Evolutionary conservation across 768 basidiomycete species (phyloP).

Genomic region (Glaciozyma martinii): DNA sequence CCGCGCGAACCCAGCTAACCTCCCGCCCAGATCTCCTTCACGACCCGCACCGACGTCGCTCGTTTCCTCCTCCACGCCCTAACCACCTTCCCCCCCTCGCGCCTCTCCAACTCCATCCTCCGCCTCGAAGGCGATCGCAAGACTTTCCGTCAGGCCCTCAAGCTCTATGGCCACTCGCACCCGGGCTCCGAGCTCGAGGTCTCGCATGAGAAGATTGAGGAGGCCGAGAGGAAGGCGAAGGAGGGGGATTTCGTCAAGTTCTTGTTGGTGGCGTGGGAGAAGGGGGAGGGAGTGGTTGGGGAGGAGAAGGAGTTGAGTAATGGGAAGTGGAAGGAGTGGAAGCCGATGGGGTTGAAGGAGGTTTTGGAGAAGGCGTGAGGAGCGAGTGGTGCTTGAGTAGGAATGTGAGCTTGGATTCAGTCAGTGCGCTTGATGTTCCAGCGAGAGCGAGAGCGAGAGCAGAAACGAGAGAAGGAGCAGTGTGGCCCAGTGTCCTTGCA

Average conservation of each 20-base stretch:
- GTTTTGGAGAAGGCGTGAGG: background rate
- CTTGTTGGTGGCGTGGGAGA: background rate
- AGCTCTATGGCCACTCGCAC: background rate
- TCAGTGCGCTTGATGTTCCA: too few relatives aligned
- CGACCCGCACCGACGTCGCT: background rate
- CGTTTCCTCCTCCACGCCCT: slow-evolving; percentile 12
- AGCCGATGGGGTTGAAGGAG: background rate
- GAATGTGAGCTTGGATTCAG: too few relatives aligned
- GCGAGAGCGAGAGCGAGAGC: too few relatives aligned
- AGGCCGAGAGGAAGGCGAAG: background rate
- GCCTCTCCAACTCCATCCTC: background rate
- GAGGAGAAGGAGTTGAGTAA: background rate
- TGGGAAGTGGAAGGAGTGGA: background rate
- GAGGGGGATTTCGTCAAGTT: background rate
- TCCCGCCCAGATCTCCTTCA: background rate
- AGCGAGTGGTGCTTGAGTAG: too few relatives aligned
- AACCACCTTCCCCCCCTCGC: background rate
- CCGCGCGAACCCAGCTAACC: background rate
- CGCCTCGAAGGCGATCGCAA: background rate
- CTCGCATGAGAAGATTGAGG: background rate
- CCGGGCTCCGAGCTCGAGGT: background rate
- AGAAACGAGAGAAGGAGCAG: too few relatives aligned
- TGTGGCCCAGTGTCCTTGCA: too few relatives aligned
- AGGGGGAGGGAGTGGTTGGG: background rate
- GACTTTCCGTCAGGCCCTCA: background rate